Percentiles rank a stretch among this genome's conserved stretches.
These are phyloP conservation scores for Eucalyptus coolabah DNA, from an alignment of 345 rosid species.

Conservation along the genomic window DNA sequence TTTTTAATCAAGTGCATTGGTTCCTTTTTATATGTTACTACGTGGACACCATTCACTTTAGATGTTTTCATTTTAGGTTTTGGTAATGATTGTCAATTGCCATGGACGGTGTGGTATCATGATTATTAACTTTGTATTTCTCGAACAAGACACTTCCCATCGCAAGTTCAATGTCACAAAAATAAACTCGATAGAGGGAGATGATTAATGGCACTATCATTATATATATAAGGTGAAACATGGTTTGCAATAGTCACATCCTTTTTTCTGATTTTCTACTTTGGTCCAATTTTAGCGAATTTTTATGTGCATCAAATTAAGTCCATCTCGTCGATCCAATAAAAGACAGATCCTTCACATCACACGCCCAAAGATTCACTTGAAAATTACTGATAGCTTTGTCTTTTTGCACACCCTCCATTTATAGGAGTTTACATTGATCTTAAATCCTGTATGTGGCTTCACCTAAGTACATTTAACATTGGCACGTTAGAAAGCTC, in stretches of 20 bases:
- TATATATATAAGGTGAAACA: background rate
- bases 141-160: background rate
- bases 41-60: background rate
- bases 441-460: background rate
- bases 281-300: background rate
- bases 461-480: background rate
- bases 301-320: background rate
- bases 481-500: background rate
- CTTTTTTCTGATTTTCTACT: background rate
- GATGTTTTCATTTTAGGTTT: background rate
- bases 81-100: background rate
- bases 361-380: background rate
- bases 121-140: background rate
- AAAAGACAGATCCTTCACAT: background rate
- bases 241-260: background rate
- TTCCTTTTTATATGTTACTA: background rate
- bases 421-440: background rate
- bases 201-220: background rate
- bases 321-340: background rate
- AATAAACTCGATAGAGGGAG: background rate
- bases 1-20: background rate
- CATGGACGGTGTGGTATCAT: background rate
- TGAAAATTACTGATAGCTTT: background rate
- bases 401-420: background rate
- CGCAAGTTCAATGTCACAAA: background rate